Conservation (phyloP, 331 rosid genomes). For the Phaseolus coccineus region DNA sequence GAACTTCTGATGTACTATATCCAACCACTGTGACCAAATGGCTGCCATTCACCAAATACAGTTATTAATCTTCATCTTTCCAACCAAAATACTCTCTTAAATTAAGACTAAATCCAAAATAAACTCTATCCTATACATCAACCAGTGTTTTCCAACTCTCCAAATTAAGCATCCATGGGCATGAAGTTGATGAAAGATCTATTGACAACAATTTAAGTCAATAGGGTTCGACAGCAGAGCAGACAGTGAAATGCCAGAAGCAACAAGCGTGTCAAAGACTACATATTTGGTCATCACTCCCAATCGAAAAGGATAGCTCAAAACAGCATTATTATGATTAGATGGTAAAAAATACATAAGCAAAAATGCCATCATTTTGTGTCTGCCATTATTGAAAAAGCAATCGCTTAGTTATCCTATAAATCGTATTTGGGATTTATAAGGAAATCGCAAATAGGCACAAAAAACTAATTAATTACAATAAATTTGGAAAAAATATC, state of each 20-base stretch:
- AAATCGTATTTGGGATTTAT: neutral
- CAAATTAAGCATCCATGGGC: slow-evolving; percentile 26
- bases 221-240: neutral
- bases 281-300: slow-evolving; percentile 20
- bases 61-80: slow-evolving; percentile 14
- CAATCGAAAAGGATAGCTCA: slow-evolving; percentile 2
- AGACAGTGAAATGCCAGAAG: slow-evolving; percentile 15
- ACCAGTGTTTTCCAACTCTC: neutral
- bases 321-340: slow-evolving; percentile 26
- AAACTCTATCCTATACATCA: neutral
- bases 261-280: neutral
- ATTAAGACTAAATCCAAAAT: neutral
- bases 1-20: slow-evolving; percentile 46
- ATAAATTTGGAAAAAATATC: slow-evolving; percentile 17
- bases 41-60: slow-evolving; percentile 48
- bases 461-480: slow-evolving; percentile 19
- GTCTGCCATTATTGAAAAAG: neutral
- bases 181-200: slow-evolving; percentile 21
- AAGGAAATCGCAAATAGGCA: neutral
- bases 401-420: neutral
- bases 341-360: slow-evolving; percentile 14
- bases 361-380: slow-evolving; percentile 23
- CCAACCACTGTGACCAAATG: slow-evolving; percentile 47
- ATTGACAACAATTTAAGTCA: neutral
- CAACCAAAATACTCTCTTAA: slow-evolving; percentile 11